These are phyloP conservation scores for Dactylorhiza incarnata DNA, from an alignment of 106 monocot species.

Conservation along the genomic window DNA sequence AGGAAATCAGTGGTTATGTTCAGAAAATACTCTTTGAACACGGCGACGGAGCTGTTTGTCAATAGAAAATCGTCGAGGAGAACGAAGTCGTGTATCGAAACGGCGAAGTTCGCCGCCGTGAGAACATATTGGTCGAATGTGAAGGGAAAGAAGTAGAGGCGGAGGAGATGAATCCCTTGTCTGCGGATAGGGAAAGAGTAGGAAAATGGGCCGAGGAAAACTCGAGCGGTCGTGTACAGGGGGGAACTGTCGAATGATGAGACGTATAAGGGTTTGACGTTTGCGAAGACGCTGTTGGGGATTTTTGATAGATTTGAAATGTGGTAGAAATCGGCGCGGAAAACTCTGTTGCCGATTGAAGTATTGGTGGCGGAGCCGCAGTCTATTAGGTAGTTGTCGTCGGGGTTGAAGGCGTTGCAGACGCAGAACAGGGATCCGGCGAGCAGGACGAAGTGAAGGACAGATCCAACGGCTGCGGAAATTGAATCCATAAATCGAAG, in stretches of 20 bases:
- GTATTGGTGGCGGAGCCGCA: conserved; percentile 47
- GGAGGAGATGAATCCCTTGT: conserved; percentile 51
- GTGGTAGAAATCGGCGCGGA: conserved; percentile 24
- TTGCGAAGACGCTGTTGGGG: conserved; percentile 14
- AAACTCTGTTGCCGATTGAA: conserved; percentile 22
- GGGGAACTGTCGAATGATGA: conserved; percentile 21
- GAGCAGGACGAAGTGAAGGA: not conserved
- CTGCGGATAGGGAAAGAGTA: conserved; percentile 43
- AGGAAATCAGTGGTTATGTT: conserved; percentile 24
- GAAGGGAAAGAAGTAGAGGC: conserved; percentile 77
- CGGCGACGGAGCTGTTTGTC: not conserved
- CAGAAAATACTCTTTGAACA: conserved; percentile 45
- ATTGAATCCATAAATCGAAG: not conserved
- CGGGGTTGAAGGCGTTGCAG: conserved; percentile 31
- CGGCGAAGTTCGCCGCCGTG: conserved; percentile 32
- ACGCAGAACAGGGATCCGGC: conserved; percentile 1
- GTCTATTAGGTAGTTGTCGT: conserved; percentile 60
- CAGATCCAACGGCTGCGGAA: not conserved
- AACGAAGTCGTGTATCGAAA: conserved; percentile 35
- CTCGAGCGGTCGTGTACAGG: conserved; percentile 51
- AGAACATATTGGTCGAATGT: conserved; percentile 36
- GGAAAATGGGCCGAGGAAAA: conserved; percentile 38
- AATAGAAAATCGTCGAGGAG: conserved; percentile 35
- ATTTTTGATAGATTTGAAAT: conserved; percentile 17
- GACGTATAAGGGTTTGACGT: conserved; percentile 11